Evolutionary conservation across 202 grass and related monocot species (phyloP).

Genomic region (Zizania palustris): DNA sequence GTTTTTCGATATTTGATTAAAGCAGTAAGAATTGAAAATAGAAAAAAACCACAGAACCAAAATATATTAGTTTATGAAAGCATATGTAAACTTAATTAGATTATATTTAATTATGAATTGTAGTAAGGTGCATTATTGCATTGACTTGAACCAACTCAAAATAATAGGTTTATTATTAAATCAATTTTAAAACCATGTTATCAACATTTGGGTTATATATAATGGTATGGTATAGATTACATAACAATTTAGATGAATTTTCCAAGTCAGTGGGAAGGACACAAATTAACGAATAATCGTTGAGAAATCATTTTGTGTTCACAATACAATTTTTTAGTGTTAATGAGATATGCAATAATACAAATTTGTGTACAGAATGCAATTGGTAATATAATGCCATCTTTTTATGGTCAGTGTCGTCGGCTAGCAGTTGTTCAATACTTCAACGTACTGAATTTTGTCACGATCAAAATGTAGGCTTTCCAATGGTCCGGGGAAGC

Average conservation of each 20-base stretch:
- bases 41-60: background rate
- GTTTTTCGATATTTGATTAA: background rate
- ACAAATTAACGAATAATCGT: slow-evolving; percentile 92
- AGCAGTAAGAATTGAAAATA: background rate
- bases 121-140: background rate
- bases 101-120: background rate
- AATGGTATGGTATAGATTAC: background rate
- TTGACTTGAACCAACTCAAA: too few relatives aligned
- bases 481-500: too few relatives aligned
- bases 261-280: slow-evolving; percentile 69
- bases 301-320: slow-evolving; percentile 93
- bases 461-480: too few relatives aligned
- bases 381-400: too few relatives aligned
- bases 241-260: background rate
- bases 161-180: background rate
- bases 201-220: background rate
- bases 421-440: too few relatives aligned
- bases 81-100: background rate
- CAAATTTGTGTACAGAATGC: too few relatives aligned
- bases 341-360: slow-evolving; percentile 63
- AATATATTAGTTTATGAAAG: background rate
- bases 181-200: background rate
- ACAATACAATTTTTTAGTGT: slow-evolving; percentile 74
- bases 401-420: too few relatives aligned
- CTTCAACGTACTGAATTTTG: too few relatives aligned